These are phyloP conservation scores for Osmanthus fragrans DNA, from an alignment of 257 asterid genomes.

Conservation along the genomic window DNA sequence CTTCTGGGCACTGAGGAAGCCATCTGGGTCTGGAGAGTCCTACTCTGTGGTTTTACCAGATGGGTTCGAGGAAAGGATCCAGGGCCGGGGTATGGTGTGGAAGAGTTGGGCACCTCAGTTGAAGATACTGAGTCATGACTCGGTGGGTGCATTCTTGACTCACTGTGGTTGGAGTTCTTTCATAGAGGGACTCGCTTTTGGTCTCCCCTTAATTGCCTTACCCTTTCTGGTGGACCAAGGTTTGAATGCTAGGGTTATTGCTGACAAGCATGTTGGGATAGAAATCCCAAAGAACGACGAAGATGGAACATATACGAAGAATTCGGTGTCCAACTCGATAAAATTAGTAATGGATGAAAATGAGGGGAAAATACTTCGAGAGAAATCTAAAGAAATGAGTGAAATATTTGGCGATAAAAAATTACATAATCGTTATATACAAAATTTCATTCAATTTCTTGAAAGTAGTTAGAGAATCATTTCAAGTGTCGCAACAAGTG, in stretches of 20 bases:
- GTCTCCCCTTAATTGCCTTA: constrained; percentile 35
- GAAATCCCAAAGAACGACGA: constrained; percentile 24
- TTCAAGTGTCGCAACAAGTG: background rate
- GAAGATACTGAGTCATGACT: constrained; percentile 46
- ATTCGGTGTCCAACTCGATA: constrained; percentile 36
- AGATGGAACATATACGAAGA: constrained; percentile 29
- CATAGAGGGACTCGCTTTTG: constrained; percentile 36
- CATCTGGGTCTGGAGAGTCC: background rate
- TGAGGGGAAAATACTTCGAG: constrained; percentile 21
- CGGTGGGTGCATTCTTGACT: constrained; percentile 43
- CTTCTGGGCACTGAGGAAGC: constrained; percentile 43
- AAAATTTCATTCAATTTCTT: constrained; percentile 15
- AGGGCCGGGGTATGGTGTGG: constrained; percentile 47
- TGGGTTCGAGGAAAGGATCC: constrained; percentile 36
- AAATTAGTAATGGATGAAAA: constrained; percentile 24
- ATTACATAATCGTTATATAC: constrained; percentile 25
- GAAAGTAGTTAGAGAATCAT: background rate
- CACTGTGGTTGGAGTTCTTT: constrained; percentile 52
- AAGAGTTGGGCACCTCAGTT: constrained; percentile 50
- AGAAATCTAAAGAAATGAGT: constrained; percentile 25
- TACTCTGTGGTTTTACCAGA: constrained; percentile 21
- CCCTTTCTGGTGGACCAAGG: constrained; percentile 36
- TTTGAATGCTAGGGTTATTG: constrained; percentile 14
- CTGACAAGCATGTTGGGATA: background rate
- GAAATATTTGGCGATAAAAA: constrained; percentile 19